Percentiles rank a stretch among this genome's conserved stretches.
Evolutionary conservation across 2,329 filamentous ascomycete species (phyloP).

Genomic region (Trichophyton schoenleinii): DNA sequence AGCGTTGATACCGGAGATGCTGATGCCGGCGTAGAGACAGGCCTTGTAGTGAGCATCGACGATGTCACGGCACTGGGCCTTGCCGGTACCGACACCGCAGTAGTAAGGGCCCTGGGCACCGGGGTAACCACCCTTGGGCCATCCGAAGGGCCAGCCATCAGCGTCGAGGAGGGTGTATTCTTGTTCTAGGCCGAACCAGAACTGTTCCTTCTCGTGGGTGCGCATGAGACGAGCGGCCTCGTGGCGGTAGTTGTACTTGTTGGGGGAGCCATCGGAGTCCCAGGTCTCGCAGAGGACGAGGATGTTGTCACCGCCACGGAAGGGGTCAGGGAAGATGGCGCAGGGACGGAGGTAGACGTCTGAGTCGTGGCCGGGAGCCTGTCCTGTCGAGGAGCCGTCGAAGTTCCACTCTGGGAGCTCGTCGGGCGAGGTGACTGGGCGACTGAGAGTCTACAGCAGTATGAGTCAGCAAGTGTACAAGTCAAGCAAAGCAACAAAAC

Average conservation of each 20-base stretch:
- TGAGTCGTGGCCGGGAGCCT: constrained; percentile 89
- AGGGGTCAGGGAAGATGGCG: constrained; percentile 81
- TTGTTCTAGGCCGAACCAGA: constrained; percentile 97
- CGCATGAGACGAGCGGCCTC: constrained; percentile 86
- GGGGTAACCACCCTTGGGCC: constrained; percentile 77
- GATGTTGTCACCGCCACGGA: constrained; percentile 81
- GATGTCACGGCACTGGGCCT: constrained; percentile 95
- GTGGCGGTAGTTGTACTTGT: constrained; percentile 97
- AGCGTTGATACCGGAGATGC: constrained; percentile 96
- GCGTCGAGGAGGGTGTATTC: constrained; percentile 90
- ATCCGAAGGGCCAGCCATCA: constrained; percentile 81
- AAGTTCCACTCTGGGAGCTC: constrained; percentile 72
- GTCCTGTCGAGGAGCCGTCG: constrained; percentile 79
- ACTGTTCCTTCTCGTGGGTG: constrained; percentile 64
- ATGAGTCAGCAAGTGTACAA: neutral
- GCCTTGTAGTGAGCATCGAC: constrained; percentile 91
- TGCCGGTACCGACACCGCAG: constrained; percentile 94
- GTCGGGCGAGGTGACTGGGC: constrained; percentile 44
- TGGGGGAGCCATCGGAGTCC: constrained; percentile 86
- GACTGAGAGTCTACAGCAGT: constrained; percentile 46
- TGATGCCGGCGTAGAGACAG: constrained; percentile 75
- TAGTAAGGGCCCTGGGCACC: constrained; percentile 91
- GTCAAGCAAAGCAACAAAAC: neutral
- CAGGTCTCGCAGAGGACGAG: constrained; percentile 91
- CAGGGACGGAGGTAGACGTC: constrained; percentile 92